Conservation (phyloP, 1,284 basidiomycete species). For the Meira miltonrushii region DNA sequence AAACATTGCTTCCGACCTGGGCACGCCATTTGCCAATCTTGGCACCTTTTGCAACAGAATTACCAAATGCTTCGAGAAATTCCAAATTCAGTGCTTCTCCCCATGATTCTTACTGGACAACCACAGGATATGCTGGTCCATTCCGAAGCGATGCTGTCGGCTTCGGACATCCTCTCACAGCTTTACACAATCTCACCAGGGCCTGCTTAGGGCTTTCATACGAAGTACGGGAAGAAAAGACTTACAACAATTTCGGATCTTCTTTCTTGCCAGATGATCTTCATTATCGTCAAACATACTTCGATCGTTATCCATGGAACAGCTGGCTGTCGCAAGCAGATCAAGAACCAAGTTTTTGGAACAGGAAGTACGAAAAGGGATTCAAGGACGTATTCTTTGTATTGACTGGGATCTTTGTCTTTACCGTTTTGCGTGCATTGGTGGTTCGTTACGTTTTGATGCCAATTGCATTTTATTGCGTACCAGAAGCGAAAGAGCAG, state of each 20-base stretch:
- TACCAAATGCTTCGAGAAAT: slow-evolving; percentile 34
- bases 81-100: slow-evolving; percentile 18
- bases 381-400: slow-evolving; percentile 39
- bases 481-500: slow-evolving; percentile 14
- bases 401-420: slow-evolving; percentile 36
- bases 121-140: slow-evolving; percentile 22
- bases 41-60: slow-evolving; percentile 30
- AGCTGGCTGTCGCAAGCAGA: slow-evolving; percentile 1
- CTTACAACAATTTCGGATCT: not conserved
- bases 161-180: slow-evolving; percentile 40
- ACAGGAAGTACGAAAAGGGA: slow-evolving; percentile 15
- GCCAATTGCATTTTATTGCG: slow-evolving; percentile 28
- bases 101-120: slow-evolving; percentile 10
- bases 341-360: not conserved
- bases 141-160: slow-evolving; percentile 41
- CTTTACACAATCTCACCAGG: slow-evolving; percentile 38
- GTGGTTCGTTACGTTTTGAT: slow-evolving; percentile 35
- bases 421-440: slow-evolving; percentile 32
- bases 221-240: not conserved
- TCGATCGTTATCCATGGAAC: slow-evolving; percentile 8
- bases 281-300: not conserved
- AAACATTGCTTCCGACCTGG: slow-evolving; percentile 37
- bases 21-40: slow-evolving; percentile 26
- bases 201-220: slow-evolving; percentile 37
- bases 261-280: not conserved